Conservation (phyloP, 192 early-diverging fungal genomes). For the Backusella parvicylindrica region DNA sequence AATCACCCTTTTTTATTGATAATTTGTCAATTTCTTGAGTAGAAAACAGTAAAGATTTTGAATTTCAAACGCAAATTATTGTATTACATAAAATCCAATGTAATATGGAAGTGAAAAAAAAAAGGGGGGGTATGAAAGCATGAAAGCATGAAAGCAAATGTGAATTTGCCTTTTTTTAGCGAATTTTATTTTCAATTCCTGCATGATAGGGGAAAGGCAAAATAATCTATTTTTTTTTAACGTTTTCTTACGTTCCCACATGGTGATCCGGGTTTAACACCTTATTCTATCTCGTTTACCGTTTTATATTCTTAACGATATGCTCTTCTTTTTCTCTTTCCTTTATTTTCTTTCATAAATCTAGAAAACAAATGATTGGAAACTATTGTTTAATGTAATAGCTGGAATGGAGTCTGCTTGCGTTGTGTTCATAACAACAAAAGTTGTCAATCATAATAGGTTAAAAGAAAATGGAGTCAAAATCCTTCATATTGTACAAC, state of each 20-base stretch:
- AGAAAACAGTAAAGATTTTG: no score
- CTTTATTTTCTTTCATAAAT: neutral
- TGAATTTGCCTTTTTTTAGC: neutral
- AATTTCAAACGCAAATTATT: no score
- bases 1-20: no score
- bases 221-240: neutral
- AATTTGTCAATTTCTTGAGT: no score
- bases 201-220: neutral
- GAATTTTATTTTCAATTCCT: neutral
- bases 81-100: no score
- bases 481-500: neutral
- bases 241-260: neutral
- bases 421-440: neutral
- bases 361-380: neutral
- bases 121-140: no score
- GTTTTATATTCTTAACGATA: neutral
- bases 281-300: neutral
- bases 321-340: neutral
- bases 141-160: neutral
- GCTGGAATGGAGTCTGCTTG: neutral
- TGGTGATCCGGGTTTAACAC: neutral
- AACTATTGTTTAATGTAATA: neutral
- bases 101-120: neutral
- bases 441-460: neutral
- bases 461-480: neutral